phyloP scores from a whole-genome alignment of 148 eudicot genomes.

The Vaccinium myrtillus region DNA sequence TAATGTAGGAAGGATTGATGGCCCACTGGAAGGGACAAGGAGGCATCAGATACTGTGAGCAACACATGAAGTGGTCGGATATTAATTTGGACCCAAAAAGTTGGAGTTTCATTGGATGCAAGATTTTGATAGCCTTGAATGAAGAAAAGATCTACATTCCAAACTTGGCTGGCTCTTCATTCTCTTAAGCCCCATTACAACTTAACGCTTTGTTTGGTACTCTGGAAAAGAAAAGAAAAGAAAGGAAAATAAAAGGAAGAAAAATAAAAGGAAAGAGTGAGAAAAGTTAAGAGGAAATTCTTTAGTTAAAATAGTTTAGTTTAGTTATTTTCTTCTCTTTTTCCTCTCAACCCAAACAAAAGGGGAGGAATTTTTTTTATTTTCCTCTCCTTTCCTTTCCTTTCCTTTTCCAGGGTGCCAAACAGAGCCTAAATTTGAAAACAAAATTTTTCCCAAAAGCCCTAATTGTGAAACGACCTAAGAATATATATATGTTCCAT shows the following conservation, averaged over 20 bases:
- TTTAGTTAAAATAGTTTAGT: no score
- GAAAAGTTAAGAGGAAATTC: no score
- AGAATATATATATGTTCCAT: neutral
- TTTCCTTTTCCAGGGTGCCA: no score
- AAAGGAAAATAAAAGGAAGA: no score
- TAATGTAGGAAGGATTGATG: neutral
- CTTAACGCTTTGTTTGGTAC: neutral
- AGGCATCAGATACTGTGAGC: neutral
- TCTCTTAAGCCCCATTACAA: neutral
- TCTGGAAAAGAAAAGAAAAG: no score
- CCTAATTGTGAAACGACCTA: neutral
- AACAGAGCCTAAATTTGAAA: no score
- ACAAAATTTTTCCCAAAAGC: neutral
- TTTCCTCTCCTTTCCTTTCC: no score
- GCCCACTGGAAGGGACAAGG: neutral
- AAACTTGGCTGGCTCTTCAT: neutral
- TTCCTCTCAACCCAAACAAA: no score
- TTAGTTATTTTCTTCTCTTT: no score
- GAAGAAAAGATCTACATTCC: neutral
- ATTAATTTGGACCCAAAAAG: neutral
- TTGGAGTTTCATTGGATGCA: neutral
- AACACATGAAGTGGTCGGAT: slow-evolving; percentile 8
- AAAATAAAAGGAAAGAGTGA: no score
- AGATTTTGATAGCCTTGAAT: neutral
- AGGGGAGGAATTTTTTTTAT: no score